Conservation (phyloP, 2,329 filamentous ascomycete species). For the Trichoderma sp. region DNA sequence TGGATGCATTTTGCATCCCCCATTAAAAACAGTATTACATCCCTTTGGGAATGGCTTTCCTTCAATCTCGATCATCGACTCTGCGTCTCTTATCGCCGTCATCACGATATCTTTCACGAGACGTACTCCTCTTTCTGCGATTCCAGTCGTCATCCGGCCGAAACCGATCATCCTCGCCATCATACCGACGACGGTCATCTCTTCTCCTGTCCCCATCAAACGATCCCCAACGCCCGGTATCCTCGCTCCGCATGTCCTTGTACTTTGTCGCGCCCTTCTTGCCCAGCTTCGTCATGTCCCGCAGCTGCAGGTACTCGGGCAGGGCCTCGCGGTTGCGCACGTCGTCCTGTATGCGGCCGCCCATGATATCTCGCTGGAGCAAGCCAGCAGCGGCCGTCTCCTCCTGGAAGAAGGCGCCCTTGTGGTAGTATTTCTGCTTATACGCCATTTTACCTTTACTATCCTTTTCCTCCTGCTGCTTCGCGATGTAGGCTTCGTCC, state of each 20-base stretch:
- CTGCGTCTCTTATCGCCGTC: conserved; percentile 59
- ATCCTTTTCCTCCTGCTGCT: conserved; percentile 77
- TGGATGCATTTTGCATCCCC: neutral
- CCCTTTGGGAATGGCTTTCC: neutral
- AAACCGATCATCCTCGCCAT: conserved; percentile 62
- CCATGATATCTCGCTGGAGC: conserved; percentile 81
- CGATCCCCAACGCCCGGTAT: conserved; percentile 83
- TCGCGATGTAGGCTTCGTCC: conserved; percentile 72
- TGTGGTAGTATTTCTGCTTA: conserved; percentile 97
- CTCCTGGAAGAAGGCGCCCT: conserved; percentile 91
- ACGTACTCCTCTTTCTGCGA: conserved; percentile 57
- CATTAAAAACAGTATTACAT: neutral
- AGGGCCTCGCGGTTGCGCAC: conserved; percentile 76
- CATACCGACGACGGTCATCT: conserved; percentile 31
- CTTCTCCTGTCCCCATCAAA: conserved; percentile 50
- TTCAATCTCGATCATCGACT: conserved; percentile 44
- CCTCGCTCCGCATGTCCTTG: conserved; percentile 81
- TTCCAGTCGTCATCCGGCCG: conserved; percentile 57
- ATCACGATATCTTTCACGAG: conserved; percentile 52
- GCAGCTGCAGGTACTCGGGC: conserved; percentile 86
- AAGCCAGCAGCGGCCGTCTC: conserved; percentile 73
- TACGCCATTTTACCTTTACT: conserved; percentile 76
- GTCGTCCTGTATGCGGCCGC: conserved; percentile 77
- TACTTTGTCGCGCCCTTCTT: conserved; percentile 91
- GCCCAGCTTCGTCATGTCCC: conserved; percentile 91